A percentile compares a stretch with the other conserved stretches of the same genome.
These are phyloP conservation scores for Termitomyces sp. DNA, from an alignment of 768 basidiomycete genomes.

Conservation along the genomic window DNA sequence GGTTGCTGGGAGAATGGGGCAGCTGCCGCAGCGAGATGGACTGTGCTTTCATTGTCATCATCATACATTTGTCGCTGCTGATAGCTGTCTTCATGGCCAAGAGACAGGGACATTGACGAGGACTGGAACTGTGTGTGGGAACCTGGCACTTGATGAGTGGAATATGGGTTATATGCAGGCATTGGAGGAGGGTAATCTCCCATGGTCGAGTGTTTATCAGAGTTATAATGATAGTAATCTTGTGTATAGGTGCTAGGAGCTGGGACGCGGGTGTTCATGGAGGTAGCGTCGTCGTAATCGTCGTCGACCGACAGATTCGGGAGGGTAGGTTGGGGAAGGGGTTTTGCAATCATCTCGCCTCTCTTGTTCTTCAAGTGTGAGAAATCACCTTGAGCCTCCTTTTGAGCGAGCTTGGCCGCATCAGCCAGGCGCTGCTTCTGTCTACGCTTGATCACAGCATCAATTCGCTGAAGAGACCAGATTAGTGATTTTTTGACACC, in stretches of 20 bases:
- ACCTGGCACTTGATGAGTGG: constrained; percentile 45
- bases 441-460: constrained; percentile 87
- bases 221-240: constrained; percentile 52
- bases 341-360: constrained; percentile 74
- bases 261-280: constrained; percentile 49
- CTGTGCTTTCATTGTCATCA: constrained; percentile 65
- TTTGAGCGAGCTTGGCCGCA: constrained; percentile 78
- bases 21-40: constrained; percentile 52
- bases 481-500: neutral
- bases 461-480: constrained; percentile 67
- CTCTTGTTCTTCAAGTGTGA: constrained; percentile 93
- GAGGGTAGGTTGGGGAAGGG: constrained; percentile 89
- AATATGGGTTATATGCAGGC: constrained; percentile 73
- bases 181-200: constrained; percentile 61
- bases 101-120: constrained; percentile 49
- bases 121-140: constrained; percentile 52
- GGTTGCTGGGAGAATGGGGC: constrained; percentile 52
- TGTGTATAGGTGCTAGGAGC: constrained; percentile 51
- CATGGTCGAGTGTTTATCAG: constrained; percentile 42
- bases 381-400: constrained; percentile 87
- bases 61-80: constrained; percentile 46
- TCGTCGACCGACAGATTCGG: constrained; percentile 90
- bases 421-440: constrained; percentile 81
- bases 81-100: constrained; percentile 47
- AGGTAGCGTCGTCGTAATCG: constrained; percentile 55